Evolutionary conservation across 768 basidiomycete genomes (phyloP), one percentile per base, ranked within the genome.

Genomic region (Lentinula guzmanii): DNA sequence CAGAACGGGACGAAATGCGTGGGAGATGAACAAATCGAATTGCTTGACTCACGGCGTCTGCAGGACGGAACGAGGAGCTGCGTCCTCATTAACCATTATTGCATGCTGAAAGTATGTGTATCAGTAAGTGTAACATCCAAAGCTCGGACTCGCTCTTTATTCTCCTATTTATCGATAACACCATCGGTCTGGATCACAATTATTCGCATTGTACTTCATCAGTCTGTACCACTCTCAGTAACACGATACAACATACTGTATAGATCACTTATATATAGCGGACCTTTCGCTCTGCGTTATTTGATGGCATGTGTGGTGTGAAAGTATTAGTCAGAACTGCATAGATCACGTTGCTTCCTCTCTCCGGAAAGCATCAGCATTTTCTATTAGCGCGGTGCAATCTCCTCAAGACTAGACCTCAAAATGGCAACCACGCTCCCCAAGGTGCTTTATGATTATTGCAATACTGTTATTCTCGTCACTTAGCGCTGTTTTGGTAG

Each of bases 341-440:
- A 52, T 34, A 35, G 28, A 52, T 52, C 51, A 52, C 51, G 31
- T 52, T 28, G 28, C 28, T 33, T 6, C 5, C 45, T 46, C 18
- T 24, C 21, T n/a, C 16, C 43, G 2, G n/a, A 50, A n/a, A 4
- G 31, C 31, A 18, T n/a, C 31, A 34, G 42, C 55, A 15, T 37
- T 21, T 52, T 34, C 33, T 4, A 13, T 28, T 28, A 51, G 24
- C 39, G 28, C 33, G 33, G 46, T 60, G 21, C 21, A 24, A 54
- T 67, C 64, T 67, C 68, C 71, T 72, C 70, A 74, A 77, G 71
- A 67, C 68, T 64, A 52, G 31, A 34, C 61, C 53, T 71, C 70
- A 81, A 79, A 77, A 89, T 89, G 87, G 82, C 86, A 63, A 84
- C 85, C 67, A 87, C 90, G 46, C 89, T 94, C 64, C 91, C 91